phyloP scores from a whole-genome alignment of 495 filamentous ascomycete species.

The Achaetomiella virescens region DNA sequence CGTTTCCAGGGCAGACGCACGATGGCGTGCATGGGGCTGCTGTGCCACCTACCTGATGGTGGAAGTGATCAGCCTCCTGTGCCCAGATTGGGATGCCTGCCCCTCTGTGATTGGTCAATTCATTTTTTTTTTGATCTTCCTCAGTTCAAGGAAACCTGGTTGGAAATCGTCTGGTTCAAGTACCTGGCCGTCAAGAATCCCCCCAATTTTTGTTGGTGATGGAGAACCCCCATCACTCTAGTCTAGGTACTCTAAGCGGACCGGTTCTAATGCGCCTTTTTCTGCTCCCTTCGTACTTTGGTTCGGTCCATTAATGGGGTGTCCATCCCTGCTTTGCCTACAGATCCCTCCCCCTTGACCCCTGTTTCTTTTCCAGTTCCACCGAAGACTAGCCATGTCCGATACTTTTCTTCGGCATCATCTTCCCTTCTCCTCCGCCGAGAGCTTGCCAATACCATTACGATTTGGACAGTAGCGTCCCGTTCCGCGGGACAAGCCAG shows the following conservation, averaged over 20 bases:
- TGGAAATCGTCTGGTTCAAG: neutral
- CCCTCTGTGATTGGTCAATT: conserved; percentile 20
- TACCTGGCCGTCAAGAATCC: neutral
- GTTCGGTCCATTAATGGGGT: neutral
- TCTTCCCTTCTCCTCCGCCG: neutral
- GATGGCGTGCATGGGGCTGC: conserved; percentile 24
- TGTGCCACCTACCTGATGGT: conserved; percentile 19
- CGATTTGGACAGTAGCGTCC: conserved; percentile 3
- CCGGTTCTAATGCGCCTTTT: conserved; percentile 17
- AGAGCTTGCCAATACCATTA: conserved; percentile 8
- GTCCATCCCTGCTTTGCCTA: neutral
- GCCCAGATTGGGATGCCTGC: conserved; percentile 19
- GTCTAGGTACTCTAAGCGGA: conserved; percentile 26
- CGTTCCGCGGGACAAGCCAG: neutral
- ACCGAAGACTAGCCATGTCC: neutral
- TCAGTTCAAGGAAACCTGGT: neutral
- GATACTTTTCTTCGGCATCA: neutral
- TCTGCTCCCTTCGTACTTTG: neutral
- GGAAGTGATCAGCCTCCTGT: conserved; percentile 9
- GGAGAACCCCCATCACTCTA: conserved; percentile 22
- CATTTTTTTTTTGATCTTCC: neutral
- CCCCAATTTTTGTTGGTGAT: neutral
- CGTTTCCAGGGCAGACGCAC: conserved; percentile 15
- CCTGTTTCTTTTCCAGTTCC: neutral
- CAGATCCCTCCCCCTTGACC: neutral